phyloP scores from a whole-genome alignment of 2,329 filamentous ascomycete genomes.

The Coniochaeta prunicola region DNA sequence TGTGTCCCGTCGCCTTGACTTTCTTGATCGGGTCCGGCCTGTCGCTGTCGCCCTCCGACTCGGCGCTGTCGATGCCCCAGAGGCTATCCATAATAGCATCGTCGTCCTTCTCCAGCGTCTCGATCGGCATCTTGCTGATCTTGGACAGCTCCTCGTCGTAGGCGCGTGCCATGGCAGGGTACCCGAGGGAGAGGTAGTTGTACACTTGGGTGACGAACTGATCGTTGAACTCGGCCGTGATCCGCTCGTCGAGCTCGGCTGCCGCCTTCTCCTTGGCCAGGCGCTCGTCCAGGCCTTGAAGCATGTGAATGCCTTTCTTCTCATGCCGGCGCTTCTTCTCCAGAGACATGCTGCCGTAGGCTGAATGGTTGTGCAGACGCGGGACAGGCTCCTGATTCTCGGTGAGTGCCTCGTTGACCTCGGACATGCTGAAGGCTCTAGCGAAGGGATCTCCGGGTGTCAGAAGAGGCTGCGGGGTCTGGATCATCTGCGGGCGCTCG shows the following conservation, averaged over 20 bases:
- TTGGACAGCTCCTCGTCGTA: conserved; percentile 83
- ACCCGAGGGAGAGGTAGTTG: conserved; percentile 91
- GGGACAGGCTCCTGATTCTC: conserved; percentile 23
- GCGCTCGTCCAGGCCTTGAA: conserved; percentile 44
- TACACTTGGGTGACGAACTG: conserved; percentile 90
- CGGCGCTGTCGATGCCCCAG: conserved; percentile 10
- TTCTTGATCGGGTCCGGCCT: conserved; percentile 13
- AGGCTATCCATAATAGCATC: conserved; percentile 37
- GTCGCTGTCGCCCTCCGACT: background rate
- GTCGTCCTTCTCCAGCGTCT: conserved; percentile 68
- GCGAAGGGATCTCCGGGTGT: conserved; percentile 36
- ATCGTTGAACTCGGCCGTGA: conserved; percentile 66
- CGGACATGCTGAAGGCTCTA: conserved; percentile 27
- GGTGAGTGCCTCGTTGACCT: conserved; percentile 22
- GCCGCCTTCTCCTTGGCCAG: conserved; percentile 41
- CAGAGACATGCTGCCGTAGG: background rate
- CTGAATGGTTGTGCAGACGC: conserved; percentile 5
- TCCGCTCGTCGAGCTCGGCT: conserved; percentile 44
- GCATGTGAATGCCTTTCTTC: conserved; percentile 38
- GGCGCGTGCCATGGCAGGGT: conserved; percentile 73
- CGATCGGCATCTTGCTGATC: conserved; percentile 63
- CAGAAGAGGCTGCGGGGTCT: conserved; percentile 37
- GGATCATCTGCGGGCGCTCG: conserved; percentile 41
- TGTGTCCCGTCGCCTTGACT: conserved; percentile 62
- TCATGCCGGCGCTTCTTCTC: background rate